These are phyloP conservation scores for Parathielavia appendiculata DNA, from an alignment of 495 filamentous ascomycete species.

Conservation along the genomic window DNA sequence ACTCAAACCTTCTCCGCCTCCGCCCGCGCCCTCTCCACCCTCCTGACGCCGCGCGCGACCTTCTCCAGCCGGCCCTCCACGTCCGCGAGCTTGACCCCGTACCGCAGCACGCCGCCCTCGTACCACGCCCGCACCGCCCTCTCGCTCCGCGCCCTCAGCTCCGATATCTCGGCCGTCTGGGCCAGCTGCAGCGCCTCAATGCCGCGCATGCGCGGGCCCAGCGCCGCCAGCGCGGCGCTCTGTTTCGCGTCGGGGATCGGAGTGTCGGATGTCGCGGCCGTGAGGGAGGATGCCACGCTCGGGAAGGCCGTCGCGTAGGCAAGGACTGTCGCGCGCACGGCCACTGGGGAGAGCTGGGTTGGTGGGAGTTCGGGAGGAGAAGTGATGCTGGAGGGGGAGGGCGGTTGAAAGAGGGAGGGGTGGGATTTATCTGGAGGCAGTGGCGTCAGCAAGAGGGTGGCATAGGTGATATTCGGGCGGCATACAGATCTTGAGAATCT, in stretches of 20 bases:
- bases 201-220: slow-evolving; percentile 67
- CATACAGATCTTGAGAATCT: slow-evolving; percentile 49
- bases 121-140: slow-evolving; percentile 74
- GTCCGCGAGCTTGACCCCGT: slow-evolving; percentile 67
- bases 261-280: slow-evolving; percentile 66
- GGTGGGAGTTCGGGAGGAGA: slow-evolving; percentile 25
- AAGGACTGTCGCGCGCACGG: slow-evolving; percentile 63
- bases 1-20: slow-evolving; percentile 17
- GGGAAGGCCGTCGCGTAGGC: slow-evolving; percentile 70
- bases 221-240: slow-evolving; percentile 61
- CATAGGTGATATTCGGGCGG: neutral
- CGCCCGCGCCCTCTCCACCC: slow-evolving; percentile 45
- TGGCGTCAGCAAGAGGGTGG: no score
- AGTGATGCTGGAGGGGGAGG: slow-evolving; percentile 23
- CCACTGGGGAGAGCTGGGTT: slow-evolving; percentile 38
- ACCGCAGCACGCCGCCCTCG: slow-evolving; percentile 61
- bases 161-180: slow-evolving; percentile 67
- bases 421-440: slow-evolving; percentile 37
- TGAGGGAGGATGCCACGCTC: slow-evolving; percentile 69
- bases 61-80: slow-evolving; percentile 64
- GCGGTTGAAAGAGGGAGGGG: slow-evolving; percentile 44
- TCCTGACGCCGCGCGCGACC: slow-evolving; percentile 60
- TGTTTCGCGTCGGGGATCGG: slow-evolving; percentile 64
- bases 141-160: slow-evolving; percentile 68
- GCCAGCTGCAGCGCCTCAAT: slow-evolving; percentile 59